A percentile compares a stretch with the other conserved stretches of the same genome.
These are phyloP conservation scores for Clavispora vitiphila DNA, from an alignment of 805 yeast species.

Conservation along the genomic window DNA sequence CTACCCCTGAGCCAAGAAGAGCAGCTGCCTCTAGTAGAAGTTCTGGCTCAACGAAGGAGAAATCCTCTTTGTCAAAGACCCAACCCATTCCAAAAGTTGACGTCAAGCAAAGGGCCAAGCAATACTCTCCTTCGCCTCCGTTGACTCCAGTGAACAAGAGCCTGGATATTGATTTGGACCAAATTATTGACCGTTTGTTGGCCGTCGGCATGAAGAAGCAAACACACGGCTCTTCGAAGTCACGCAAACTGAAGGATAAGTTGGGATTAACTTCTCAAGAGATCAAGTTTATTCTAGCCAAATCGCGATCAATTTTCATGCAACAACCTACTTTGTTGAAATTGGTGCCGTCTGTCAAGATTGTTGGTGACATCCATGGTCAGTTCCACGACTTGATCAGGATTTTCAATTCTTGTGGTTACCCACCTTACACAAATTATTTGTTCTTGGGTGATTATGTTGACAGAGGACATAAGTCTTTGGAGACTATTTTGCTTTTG, in stretches of 20 bases:
- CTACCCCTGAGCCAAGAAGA: constrained; percentile 13
- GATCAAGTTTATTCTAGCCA: constrained; percentile 52
- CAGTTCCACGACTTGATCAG: constrained; percentile 51
- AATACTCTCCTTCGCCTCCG: constrained; percentile 23
- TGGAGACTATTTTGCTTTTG: constrained; percentile 49
- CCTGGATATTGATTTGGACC: constrained; percentile 50
- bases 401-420: constrained; percentile 54
- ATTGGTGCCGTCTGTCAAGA: constrained; percentile 72
- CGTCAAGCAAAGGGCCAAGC: constrained; percentile 2
- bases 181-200: constrained; percentile 56
- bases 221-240: constrained; percentile 7
- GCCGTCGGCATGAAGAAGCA: constrained; percentile 37
- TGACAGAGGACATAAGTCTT: constrained; percentile 54
- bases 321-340: constrained; percentile 62
- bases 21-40: background rate
- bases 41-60: background rate
- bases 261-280: constrained; percentile 50
- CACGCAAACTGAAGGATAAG: constrained; percentile 32
- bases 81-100: background rate
- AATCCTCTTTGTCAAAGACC: background rate
- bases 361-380: constrained; percentile 82
- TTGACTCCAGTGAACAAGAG: constrained; percentile 14
- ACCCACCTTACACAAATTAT: constrained; percentile 54
- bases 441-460: constrained; percentile 57
- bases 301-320: constrained; percentile 55